Evolutionary conservation across 495 filamentous ascomycete genomes (phyloP), one percentile per base, ranked within the genome.

Genomic region (Xylaria palmicola): DNA sequence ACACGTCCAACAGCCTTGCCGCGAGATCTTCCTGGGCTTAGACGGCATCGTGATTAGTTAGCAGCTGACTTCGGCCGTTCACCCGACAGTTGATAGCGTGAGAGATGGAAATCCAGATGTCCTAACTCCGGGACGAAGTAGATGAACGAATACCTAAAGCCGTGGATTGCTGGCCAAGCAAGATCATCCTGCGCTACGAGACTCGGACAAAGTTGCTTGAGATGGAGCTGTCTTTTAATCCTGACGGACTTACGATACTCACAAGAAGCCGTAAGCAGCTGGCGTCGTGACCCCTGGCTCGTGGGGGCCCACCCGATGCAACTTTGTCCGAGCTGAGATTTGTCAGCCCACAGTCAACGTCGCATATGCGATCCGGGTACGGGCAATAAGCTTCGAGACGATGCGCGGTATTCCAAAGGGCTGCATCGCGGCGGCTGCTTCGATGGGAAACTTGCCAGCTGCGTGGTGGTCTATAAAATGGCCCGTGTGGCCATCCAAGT

Each of bases 1-100:
- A 62, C 68, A 70, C 32, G 68, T 70, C 60, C 63, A 59, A 59
- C 68, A 70, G 24, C 65, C 58, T 56, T 52, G 64, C 48, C 57
- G 45, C 29, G 62, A 45, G 29, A 62, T 64, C 36, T 51, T 65
- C 7, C 27, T 56, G n/a, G 26, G 22, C 1, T 44, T 44, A 9
- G 49, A 59, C 34, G 29, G 7, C 39, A 40, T 40, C 6, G 20
- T 6, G 7, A 22, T 24, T 29, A 40, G 34, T 41, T 32, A 20
- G 22, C 17, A 17, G n/a, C n/a, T 17, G 3, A 17, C 29, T 26
- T 32, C 29, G 37, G 15, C 26, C 15, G 12, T 8, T 13, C 24
- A 27, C 5, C 45, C 5, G 9, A 48, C 6, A 7, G 34, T 32
- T 6, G 10, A 40, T 22, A 39, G 7, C 17, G 27, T 32, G 22